Conservation (phyloP, 2,329 filamentous ascomycete genomes). For the Fusarium sp. region DNA sequence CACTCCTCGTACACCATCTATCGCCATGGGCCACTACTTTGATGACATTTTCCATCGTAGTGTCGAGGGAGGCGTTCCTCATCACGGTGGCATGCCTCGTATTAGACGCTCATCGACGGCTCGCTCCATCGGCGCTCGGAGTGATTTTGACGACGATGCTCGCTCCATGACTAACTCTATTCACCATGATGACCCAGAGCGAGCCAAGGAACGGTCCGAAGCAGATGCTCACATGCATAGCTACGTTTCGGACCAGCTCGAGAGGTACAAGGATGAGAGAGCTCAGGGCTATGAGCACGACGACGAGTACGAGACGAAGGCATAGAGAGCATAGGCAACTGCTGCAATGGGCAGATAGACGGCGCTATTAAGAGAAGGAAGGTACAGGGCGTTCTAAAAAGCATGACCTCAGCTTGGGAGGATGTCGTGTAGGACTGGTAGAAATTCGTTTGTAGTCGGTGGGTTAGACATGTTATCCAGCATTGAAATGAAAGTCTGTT, state of each 20-base stretch:
- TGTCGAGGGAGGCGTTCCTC: conserved; percentile 49
- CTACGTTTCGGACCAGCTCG: conserved; percentile 85
- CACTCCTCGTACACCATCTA: conserved; percentile 87
- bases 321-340: conserved; percentile 27
- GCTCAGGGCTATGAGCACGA: conserved; percentile 43
- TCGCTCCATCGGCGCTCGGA: conserved; percentile 84
- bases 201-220: conserved; percentile 59
- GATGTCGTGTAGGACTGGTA: conserved; percentile 10
- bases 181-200: conserved; percentile 54
- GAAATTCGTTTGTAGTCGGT: conserved; percentile 17
- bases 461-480: conserved; percentile 21
- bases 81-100: conserved; percentile 57
- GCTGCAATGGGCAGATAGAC: conserved; percentile 2
- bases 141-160: conserved; percentile 72
- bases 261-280: conserved; percentile 66
- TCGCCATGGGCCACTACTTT: conserved; percentile 92
- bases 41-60: conserved; percentile 80
- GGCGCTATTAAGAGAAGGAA: conserved; percentile 14
- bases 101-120: conserved; percentile 84
- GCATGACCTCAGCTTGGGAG: conserved; percentile 8
- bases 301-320: conserved; percentile 61
- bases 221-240: conserved; percentile 78
- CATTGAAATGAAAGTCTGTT: conserved; percentile 5
- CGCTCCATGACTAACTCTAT: conserved; percentile 47
- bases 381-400: conserved; percentile 33